phyloP scores from a whole-genome alignment of 768 basidiomycete genomes.

The Collybiopsis confluens region DNA sequence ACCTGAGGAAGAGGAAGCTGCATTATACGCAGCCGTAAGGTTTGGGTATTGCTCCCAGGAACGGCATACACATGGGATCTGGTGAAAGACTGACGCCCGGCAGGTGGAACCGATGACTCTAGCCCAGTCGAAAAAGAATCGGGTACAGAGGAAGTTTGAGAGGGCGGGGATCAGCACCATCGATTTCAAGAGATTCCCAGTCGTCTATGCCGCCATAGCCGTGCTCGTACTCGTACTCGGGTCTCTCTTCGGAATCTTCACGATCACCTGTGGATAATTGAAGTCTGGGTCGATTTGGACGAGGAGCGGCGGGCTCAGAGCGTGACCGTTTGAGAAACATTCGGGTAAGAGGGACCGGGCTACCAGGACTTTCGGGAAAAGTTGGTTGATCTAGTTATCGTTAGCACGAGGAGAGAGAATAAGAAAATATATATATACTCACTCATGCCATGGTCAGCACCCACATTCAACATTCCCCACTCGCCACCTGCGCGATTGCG shows the following conservation, averaged over 20 bases:
- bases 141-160: no score
- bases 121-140: no score
- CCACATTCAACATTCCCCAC: background rate
- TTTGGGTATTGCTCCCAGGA: no score
- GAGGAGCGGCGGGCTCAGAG: constrained; percentile 3
- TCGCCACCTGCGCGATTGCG: constrained; percentile 4
- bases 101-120: no score
- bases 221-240: background rate
- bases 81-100: no score
- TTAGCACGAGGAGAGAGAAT: background rate
- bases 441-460: background rate
- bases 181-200: no score
- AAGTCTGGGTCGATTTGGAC: background rate
- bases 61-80: no score
- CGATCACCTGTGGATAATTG: background rate
- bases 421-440: background rate
- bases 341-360: background rate
- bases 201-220: background rate
- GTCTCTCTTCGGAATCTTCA: background rate
- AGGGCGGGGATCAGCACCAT: no score
- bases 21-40: background rate
- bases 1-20: background rate
- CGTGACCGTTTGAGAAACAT: constrained; percentile 5
- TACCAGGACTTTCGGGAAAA: background rate
- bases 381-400: background rate